A percentile compares a stretch with the other conserved stretches of the same genome.
phyloP scores from a whole-genome alignment of 192 early-diverging fungal species.

The Coemansia reversa region DNA sequence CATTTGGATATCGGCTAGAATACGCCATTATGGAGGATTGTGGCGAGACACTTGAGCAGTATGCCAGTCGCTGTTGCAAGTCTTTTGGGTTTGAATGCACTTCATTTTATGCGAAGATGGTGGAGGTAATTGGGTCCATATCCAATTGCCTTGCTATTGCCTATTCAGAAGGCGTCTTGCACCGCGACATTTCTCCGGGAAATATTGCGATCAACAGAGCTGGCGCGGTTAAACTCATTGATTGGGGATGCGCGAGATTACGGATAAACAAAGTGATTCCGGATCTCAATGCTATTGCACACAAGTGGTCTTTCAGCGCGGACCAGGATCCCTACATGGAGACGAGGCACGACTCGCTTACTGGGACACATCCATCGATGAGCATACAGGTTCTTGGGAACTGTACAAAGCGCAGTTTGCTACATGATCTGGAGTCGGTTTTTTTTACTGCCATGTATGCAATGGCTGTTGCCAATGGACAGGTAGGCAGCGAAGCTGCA shows the following conservation, averaged over 20 bases:
- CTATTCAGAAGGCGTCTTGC: constrained; percentile 3
- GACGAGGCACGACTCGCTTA: not conserved
- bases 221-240: constrained; percentile 1
- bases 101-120: no score
- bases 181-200: constrained; percentile 16
- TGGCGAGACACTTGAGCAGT: not conserved
- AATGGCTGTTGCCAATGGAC: no score
- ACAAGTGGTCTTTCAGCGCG: no score
- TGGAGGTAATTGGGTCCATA: no score
- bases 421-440: constrained; percentile 7
- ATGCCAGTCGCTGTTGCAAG: no score
- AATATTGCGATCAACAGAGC: constrained; percentile 8
- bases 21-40: constrained; percentile 13
- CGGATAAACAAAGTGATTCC: no score
- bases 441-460: constrained; percentile 1
- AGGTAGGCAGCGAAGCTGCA: no score
- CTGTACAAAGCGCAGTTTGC: not conserved
- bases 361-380: constrained; percentile 1
- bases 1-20: constrained; percentile 16
- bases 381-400: constrained; percentile 1
- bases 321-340: no score
- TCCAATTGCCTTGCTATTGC: no score
- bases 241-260: constrained; percentile 14
- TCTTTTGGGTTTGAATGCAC: no score
- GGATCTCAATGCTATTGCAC: no score